Percentiles rank a stretch among this genome's conserved stretches.
Evolutionary conservation across 371 early-diverging fungal genomes (phyloP).

Genomic region (Saksenaea vasiformis): DNA sequence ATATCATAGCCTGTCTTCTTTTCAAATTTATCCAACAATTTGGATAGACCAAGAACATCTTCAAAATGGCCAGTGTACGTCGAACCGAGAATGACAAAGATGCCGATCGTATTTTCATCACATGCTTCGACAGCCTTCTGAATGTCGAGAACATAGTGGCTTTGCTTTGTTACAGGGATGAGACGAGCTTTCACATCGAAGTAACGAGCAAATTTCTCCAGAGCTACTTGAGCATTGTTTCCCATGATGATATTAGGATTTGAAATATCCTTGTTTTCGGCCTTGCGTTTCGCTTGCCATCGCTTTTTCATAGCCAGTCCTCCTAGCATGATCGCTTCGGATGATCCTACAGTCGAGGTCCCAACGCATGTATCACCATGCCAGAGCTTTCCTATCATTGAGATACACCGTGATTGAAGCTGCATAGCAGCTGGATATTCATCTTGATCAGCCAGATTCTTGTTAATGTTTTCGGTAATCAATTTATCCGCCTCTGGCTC

Average conservation of each 20-base stretch:
- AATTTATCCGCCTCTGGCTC: slow-evolving; percentile 72
- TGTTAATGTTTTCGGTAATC: slow-evolving; percentile 59
- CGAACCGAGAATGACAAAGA: slow-evolving; percentile 66
- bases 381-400: slow-evolving; percentile 63
- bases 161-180: slow-evolving; percentile 53
- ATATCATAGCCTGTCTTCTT: slow-evolving; percentile 55
- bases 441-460: slow-evolving; percentile 66
- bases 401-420: slow-evolving; percentile 62
- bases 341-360: slow-evolving; percentile 62
- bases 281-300: slow-evolving; percentile 57
- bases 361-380: slow-evolving; percentile 50
- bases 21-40: slow-evolving; percentile 56
- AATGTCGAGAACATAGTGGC: slow-evolving; percentile 49
- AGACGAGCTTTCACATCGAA: slow-evolving; percentile 73
- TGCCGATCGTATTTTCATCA: slow-evolving; percentile 78
- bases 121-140: slow-evolving; percentile 53
- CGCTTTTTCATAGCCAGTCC: slow-evolving; percentile 66
- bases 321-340: slow-evolving; percentile 69
- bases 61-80: slow-evolving; percentile 82
- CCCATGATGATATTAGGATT: slow-evolving; percentile 71
- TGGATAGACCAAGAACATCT: slow-evolving; percentile 56
- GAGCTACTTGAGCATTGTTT: slow-evolving; percentile 61
- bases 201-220: slow-evolving; percentile 65
- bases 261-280: slow-evolving; percentile 50
- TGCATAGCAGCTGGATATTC: slow-evolving; percentile 57